Percentiles rank a stretch among this genome's conserved stretches.
phyloP scores from a whole-genome alignment of 225 moss, liverwort and hornwort genomes.

The Physcomitrellopsis africana region DNA sequence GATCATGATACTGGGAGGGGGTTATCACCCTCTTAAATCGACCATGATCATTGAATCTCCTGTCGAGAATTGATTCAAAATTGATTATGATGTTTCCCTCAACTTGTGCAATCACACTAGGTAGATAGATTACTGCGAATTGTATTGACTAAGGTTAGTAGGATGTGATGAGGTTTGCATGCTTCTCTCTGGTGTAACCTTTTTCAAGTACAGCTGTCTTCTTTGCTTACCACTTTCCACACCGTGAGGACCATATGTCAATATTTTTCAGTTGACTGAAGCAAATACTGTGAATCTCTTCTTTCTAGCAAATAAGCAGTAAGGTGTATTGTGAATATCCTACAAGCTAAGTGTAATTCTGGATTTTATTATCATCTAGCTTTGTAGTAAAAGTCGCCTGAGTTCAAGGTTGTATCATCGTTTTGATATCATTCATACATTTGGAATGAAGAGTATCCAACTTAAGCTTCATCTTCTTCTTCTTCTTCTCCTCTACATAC shows the following conservation, averaged over 20 bases:
- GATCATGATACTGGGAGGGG: neutral
- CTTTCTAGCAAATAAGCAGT: neutral
- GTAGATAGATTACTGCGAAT: neutral
- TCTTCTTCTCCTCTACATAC: neutral
- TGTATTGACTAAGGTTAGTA: neutral
- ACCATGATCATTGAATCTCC: neutral
- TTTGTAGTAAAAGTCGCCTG: neutral
- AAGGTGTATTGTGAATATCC: neutral
- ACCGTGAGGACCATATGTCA: neutral
- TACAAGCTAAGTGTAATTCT: neutral
- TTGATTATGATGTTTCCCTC: neutral
- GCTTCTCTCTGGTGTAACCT: neutral
- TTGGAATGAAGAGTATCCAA: neutral
- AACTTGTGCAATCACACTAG: neutral
- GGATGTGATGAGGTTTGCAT: neutral
- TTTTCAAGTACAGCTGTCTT: neutral
- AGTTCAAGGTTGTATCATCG: neutral
- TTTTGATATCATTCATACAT: neutral
- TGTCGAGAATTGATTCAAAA: neutral
- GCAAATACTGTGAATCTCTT: neutral
- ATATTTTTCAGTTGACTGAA: neutral
- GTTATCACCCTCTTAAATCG: neutral
- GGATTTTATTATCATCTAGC: neutral
- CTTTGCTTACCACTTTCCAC: neutral
- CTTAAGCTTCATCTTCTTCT: neutral